These are phyloP conservation scores for Gastrodia elata DNA, from an alignment of 106 monocot genomes.

Conservation along the genomic window DNA sequence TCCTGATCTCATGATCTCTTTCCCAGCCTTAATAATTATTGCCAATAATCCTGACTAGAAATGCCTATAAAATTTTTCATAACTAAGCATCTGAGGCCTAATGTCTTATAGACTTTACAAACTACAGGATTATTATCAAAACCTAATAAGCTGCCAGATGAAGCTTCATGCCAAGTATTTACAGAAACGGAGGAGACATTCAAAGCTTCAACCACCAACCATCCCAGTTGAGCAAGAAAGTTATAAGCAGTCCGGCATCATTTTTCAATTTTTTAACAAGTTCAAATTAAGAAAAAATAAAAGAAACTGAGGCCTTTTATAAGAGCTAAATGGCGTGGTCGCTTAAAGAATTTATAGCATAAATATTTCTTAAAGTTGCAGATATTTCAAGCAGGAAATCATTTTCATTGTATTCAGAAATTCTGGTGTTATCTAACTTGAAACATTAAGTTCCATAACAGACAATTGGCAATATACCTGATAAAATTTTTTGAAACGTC, in stretches of 20 bases:
- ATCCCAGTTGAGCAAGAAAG: too few relatives aligned
- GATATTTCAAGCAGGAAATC: neutral
- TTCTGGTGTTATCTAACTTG: neutral
- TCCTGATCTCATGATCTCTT: neutral
- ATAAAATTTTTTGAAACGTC: constrained; percentile 66
- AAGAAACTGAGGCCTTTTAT: too few relatives aligned
- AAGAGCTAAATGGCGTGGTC: neutral
- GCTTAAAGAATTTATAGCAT: neutral
- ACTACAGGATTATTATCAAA: too few relatives aligned
- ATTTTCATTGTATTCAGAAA: neutral
- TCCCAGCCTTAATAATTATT: neutral
- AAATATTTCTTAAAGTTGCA: neutral
- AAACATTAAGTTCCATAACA: neutral
- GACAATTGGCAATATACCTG: constrained; percentile 33
- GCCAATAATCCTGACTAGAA: neutral
- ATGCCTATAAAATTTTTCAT: neutral
- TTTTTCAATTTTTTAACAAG: too few relatives aligned
- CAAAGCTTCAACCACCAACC: too few relatives aligned
- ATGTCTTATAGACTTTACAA: neutral
- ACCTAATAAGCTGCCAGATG: too few relatives aligned
- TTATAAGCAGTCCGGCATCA: too few relatives aligned
- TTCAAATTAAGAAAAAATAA: too few relatives aligned
- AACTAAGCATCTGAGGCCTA: neutral
- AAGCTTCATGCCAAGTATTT: too few relatives aligned
- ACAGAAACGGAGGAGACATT: too few relatives aligned